These are phyloP conservation scores for Truncatella angustata DNA, from an alignment of 2,329 filamentous ascomycete species.

Conservation along the genomic window DNA sequence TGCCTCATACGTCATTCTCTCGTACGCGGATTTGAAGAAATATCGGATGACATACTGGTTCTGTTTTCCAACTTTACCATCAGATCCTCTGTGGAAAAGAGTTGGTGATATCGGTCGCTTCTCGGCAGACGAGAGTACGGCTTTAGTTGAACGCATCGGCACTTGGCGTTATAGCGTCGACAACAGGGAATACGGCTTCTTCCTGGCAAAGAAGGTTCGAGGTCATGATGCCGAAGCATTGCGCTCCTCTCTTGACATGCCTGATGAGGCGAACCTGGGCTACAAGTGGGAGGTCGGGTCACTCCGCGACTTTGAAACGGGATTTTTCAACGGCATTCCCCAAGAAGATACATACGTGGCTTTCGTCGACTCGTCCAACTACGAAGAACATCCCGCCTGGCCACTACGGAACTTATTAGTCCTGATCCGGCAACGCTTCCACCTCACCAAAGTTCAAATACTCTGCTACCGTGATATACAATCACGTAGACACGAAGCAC, in stretches of 20 bases:
- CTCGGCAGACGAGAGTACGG: constrained; percentile 67
- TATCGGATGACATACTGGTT: constrained; percentile 99
- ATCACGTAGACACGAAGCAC: constrained; percentile 71
- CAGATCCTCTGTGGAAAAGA: constrained; percentile 78
- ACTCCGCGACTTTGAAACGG: constrained; percentile 75
- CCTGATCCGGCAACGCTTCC: constrained; percentile 79
- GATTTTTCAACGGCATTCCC: constrained; percentile 75
- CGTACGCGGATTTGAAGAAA: constrained; percentile 94
- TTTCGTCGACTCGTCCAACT: constrained; percentile 92
- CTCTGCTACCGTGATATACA: constrained; percentile 89
- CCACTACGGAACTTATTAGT: constrained; percentile 86
- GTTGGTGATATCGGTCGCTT: constrained; percentile 54
- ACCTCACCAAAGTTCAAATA: constrained; percentile 73
- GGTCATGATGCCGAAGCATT: constrained; percentile 27
- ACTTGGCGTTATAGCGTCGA: constrained; percentile 86
- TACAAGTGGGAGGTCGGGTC: constrained; percentile 77
- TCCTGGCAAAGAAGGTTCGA: constrained; percentile 78
- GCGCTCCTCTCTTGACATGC: constrained; percentile 49
- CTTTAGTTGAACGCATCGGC: constrained; percentile 77
- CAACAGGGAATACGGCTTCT: constrained; percentile 86
- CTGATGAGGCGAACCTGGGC: constrained; percentile 53
- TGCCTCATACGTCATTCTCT: constrained; percentile 83
- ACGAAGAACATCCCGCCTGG: constrained; percentile 85
- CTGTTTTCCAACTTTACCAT: constrained; percentile 89
- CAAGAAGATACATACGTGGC: constrained; percentile 78